Percentiles rank a stretch among this genome's conserved stretches.
These are phyloP conservation scores for Vaccinium myrtillus DNA, from an alignment of 148 eudicot genomes.

Conservation along the genomic window DNA sequence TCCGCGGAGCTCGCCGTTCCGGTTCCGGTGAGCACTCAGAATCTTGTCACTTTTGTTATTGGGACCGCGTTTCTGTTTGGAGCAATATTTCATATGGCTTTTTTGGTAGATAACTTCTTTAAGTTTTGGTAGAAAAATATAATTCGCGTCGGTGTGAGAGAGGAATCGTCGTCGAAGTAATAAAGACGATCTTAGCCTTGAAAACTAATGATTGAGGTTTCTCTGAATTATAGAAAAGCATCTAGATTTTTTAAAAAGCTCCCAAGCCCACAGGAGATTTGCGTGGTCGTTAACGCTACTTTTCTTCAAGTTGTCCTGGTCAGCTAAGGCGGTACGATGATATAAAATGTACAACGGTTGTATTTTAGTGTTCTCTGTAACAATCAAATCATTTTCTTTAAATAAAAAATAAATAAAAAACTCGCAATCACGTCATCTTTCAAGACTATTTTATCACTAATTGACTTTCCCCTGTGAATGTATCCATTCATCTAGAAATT, in stretches of 20 bases:
- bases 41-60: neutral
- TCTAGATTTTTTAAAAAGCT: neutral
- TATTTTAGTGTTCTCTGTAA: neutral
- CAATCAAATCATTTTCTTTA: neutral
- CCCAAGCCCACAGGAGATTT: neutral
- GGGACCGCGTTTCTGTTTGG: neutral
- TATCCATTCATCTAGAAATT: neutral
- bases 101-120: neutral
- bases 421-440: neutral
- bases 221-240: neutral
- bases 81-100: neutral
- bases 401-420: neutral
- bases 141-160: neutral
- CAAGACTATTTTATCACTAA: neutral
- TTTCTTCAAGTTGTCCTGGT: neutral
- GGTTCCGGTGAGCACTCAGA: constrained; percentile 62
- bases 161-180: neutral
- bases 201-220: neutral
- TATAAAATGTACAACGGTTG: neutral
- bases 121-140: neutral
- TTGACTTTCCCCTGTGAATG: neutral
- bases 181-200: neutral
- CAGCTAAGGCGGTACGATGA: neutral
- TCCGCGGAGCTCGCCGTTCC: constrained; percentile 54
- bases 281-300: neutral